Conservation (phyloP, 129 eudicot genomes). For the Pittosporum tobira region DNA sequence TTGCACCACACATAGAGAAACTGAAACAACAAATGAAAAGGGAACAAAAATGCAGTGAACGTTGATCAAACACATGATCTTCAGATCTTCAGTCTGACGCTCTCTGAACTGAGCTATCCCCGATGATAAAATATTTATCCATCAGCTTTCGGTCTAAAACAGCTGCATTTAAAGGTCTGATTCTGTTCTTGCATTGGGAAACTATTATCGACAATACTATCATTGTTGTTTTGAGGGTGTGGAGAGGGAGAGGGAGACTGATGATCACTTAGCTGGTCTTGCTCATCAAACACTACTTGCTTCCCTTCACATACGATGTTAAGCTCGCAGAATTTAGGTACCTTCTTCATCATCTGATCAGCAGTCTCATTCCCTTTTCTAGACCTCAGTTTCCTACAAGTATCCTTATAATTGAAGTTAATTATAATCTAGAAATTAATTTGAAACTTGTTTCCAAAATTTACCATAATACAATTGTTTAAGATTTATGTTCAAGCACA, state of each 20-base stretch:
- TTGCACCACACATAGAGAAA: too few species aligned
- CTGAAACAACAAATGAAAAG: too few species aligned
- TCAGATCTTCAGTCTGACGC: neutral
- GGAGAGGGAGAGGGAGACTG: constrained; percentile 17
- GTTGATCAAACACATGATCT: neutral
- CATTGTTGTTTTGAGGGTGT: constrained; percentile 10
- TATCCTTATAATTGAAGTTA: too few species aligned
- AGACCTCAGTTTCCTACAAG: constrained; percentile 46
- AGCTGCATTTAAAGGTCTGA: constrained; percentile 28
- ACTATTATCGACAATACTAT: neutral
- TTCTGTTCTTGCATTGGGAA: neutral
- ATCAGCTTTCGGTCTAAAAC: constrained; percentile 37
- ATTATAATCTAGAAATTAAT: too few species aligned
- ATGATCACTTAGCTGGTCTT: constrained; percentile 5
- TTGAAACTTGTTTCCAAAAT: too few species aligned
- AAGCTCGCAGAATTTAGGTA: constrained; percentile 58
- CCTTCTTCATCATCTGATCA: constrained; percentile 47
- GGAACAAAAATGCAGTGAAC: too few species aligned
- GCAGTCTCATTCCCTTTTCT: constrained; percentile 47
- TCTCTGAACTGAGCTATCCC: too few species aligned
- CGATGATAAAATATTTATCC: neutral
- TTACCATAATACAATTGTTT: too few species aligned
- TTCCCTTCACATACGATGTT: constrained; percentile 71
- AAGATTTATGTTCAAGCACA: too few species aligned
- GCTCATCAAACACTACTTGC: constrained; percentile 38